Evolutionary conservation across 768 basidiomycete species (phyloP), one percentile per base, ranked within the genome.

Genomic region (Collybia sordida): DNA sequence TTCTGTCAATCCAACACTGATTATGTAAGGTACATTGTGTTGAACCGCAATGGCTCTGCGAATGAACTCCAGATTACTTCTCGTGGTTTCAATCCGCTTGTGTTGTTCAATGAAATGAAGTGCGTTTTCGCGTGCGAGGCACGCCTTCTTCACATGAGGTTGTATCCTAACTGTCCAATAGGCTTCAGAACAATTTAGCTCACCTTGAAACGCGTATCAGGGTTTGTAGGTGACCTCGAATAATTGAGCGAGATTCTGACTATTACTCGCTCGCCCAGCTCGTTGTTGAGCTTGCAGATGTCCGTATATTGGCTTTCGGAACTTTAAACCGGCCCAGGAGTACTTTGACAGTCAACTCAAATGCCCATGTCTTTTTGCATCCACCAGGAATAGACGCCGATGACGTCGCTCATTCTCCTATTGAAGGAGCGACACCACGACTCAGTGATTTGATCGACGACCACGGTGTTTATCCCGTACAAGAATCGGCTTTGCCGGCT

Each of bases 41-140:
- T 93, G 50, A 89, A 88, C 59, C 83, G 87, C 43, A 88, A 84
- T 57, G 88, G 87, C 27, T 75, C 85, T 24, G 86, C 84, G 3
- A 91, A 90, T 59, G 79, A 85, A 59, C 74, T 86, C 14, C 82
- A 89, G 54, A 74, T 71, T 4, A 74, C 85, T 1, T 88, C 90
- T 8, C 77, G 90, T 53, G 76, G 64, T 50, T 93, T 83, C 64
- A 82, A 82, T 56, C 87, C 89, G 7, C 59, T 83, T 11, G 62
- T 69, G 0, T 70, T 90, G n/a, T 86, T 90, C 62, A 75, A 90
- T 55, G 81, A 89, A 61, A 77, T 89, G 69, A 92, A 90, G 90
- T 90, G 54, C 52, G 76, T 68, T 35, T 21, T 48, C n/a, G 21
- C 19, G 18, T 38, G 9, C n/a, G 18, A 47, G 35, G 12, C 23